phyloP scores from a whole-genome alignment of 352 stramenopile genomes.

The Stephanocyclus meneghinianus region DNA sequence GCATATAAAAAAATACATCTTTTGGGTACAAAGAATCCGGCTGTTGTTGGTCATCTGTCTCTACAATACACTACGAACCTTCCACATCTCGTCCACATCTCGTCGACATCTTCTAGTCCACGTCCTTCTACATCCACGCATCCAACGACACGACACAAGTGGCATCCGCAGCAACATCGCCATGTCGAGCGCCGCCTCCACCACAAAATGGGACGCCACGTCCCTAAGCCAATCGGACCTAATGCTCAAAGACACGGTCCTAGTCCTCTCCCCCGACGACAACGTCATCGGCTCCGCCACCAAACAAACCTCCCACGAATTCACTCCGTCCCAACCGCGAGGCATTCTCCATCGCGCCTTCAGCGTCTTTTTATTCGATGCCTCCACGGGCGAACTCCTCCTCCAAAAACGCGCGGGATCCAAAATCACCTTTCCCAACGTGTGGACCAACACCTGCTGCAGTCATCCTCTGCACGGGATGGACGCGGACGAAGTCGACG shows the following conservation, averaged over 20 bases:
- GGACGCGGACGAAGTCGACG: slow-evolving; percentile 84
- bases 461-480: slow-evolving; percentile 93
- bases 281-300: slow-evolving; percentile 38
- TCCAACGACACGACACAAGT: no score
- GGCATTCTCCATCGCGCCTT: slow-evolving; percentile 85
- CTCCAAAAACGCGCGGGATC: slow-evolving; percentile 87
- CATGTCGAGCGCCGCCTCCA: neutral
- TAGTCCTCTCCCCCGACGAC: slow-evolving; percentile 40
- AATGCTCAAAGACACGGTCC: slow-evolving; percentile 84
- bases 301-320: slow-evolving; percentile 59
- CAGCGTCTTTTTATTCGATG: slow-evolving; percentile 85
- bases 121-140: neutral
- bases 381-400: slow-evolving; percentile 69
- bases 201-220: slow-evolving; percentile 22
- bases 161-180: neutral
- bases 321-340: slow-evolving; percentile 42
- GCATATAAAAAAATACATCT: no score
- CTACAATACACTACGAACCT: no score
- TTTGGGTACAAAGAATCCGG: no score
- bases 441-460: slow-evolving; percentile 99
- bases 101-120: no score
- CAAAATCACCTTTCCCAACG: slow-evolving; percentile 98
- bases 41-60: no score
- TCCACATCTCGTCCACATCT: no score
- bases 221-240: slow-evolving; percentile 83